Conservation (phyloP, 2,329 filamentous ascomycete species). For the Trichoderma koningiopsis region DNA sequence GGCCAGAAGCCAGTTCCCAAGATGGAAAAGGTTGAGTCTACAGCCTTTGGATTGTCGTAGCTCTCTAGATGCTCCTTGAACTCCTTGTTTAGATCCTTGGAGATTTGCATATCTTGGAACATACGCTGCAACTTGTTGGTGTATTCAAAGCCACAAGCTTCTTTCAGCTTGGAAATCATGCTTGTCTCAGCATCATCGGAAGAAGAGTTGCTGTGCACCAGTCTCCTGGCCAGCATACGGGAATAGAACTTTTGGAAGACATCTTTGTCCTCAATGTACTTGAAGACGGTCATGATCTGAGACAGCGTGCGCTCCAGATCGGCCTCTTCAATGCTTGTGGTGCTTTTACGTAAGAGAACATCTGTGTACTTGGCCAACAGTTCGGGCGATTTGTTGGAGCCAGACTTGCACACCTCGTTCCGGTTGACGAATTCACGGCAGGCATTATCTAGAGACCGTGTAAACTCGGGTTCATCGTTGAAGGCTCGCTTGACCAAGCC, state of each 20-base stretch:
- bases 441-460: conserved; percentile 91
- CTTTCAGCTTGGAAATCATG: conserved; percentile 99
- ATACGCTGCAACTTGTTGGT: conserved; percentile 99
- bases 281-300: conserved; percentile 99
- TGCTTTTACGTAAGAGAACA: conserved; percentile 87
- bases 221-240: conserved; percentile 88
- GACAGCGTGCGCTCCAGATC: conserved; percentile 86
- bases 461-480: conserved; percentile 94
- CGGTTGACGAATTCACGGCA: conserved; percentile 98
- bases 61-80: conserved; percentile 76
- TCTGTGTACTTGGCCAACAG: conserved; percentile 95
- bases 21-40: conserved; percentile 88
- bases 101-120: conserved; percentile 99
- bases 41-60: conserved; percentile 61
- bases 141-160: conserved; percentile 97
- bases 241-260: conserved; percentile 99
- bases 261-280: conserved; percentile 99
- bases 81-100: conserved; percentile 89
- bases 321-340: conserved; percentile 88
- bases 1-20: conserved; percentile 98
- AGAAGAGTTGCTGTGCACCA: conserved; percentile 93
- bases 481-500: conserved; percentile 90
- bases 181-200: conserved; percentile 97
- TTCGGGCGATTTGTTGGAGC: conserved; percentile 92
- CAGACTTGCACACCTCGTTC: conserved; percentile 92